Base-by-base conservation (phyloP, 306 rosid genomes). In the Adenanthera pavonina region DNA sequence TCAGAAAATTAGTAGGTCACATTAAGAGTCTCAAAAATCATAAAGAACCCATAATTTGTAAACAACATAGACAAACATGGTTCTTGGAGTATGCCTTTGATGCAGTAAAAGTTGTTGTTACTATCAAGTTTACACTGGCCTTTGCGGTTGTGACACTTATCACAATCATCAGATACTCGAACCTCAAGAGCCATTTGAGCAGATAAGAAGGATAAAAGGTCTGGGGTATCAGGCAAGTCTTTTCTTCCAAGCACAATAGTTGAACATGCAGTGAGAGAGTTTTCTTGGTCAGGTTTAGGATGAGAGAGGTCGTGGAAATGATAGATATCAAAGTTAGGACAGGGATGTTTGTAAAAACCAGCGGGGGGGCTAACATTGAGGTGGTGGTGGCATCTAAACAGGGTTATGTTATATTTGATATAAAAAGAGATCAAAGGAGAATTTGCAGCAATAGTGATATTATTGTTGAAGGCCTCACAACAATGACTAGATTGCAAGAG, bases 361-460 rank as follows among this genome's bases (percentile, higher is more conserved):
- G 0, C 0, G 1, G 84, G 86, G 4, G 46, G 16, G 0, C 44
- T 40, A 30, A 40, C 5, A 16, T 3, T 1, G 38, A 7, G 70
- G 2, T 8, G 0, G 49, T 7, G 71, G 2, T 79, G 60, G 87
- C 92, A 89, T 38, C 14, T 82, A 41, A 85, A 89, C 9, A 87
- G 6, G 34, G 85, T 80, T n/a, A 38, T 74, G 12, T 74, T 82
- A 4, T 3, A 72, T 44, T 20, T 19, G 17, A 65, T 34, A 13
- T 78, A 12, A 73, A 78, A 33, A 53, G 78, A 75, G 14, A 66
- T 16, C 30, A 60, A 34, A 17, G 86, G 51, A 1, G 69, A 52
- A 20, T 10, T 11, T 3, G 20, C 1, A 35, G 77, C 64, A 44
- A 64, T 44, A 44, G 51, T 0, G 6, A 43, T 54, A 17, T 25